Evolutionary conservation across 331 rosid genomes (phyloP).

Genomic region (Rosa hybrid): DNA sequence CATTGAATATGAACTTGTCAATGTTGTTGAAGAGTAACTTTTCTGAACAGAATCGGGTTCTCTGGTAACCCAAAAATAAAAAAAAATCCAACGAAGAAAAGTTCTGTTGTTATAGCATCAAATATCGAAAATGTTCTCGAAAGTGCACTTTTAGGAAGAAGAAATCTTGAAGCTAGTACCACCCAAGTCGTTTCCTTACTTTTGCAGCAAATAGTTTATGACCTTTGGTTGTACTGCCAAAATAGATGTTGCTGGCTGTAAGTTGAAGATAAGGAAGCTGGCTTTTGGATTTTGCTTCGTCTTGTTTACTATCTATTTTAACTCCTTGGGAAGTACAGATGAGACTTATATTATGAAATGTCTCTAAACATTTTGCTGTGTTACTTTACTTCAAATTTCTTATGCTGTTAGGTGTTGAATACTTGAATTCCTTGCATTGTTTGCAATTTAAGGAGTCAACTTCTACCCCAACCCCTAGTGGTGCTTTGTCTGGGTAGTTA

Average conservation of each 20-base stretch:
- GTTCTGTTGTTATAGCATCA: slow-evolving; percentile 44
- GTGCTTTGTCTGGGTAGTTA: neutral
- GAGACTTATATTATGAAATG: slow-evolving; percentile 12
- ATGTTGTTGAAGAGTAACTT: slow-evolving; percentile 82
- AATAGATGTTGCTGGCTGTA: slow-evolving; percentile 43
- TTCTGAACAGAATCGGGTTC: slow-evolving; percentile 27
- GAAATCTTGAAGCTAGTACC: slow-evolving; percentile 53
- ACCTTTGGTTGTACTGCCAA: slow-evolving; percentile 44
- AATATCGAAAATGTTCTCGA: slow-evolving; percentile 32
- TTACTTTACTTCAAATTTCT: neutral
- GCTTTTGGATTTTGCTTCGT: slow-evolving; percentile 37
- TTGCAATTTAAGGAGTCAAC: neutral
- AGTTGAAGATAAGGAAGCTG: slow-evolving; percentile 35
- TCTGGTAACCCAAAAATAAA: slow-evolving; percentile 46
- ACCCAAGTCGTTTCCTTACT: slow-evolving; percentile 39
- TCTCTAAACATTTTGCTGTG: slow-evolving; percentile 3
- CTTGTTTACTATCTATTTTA: slow-evolving; percentile 32
- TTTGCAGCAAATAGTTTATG: slow-evolving; percentile 40
- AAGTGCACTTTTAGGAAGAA: slow-evolving; percentile 44
- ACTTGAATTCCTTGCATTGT: neutral
- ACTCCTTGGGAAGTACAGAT: slow-evolving; percentile 18
- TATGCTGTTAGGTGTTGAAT: neutral
- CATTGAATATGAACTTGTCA: slow-evolving; percentile 87
- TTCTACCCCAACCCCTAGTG: neutral
- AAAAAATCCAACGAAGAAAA: slow-evolving; percentile 44